Evolutionary conservation across 331 rosid genomes (phyloP).

Genomic region (Pyrus hybrid): DNA sequence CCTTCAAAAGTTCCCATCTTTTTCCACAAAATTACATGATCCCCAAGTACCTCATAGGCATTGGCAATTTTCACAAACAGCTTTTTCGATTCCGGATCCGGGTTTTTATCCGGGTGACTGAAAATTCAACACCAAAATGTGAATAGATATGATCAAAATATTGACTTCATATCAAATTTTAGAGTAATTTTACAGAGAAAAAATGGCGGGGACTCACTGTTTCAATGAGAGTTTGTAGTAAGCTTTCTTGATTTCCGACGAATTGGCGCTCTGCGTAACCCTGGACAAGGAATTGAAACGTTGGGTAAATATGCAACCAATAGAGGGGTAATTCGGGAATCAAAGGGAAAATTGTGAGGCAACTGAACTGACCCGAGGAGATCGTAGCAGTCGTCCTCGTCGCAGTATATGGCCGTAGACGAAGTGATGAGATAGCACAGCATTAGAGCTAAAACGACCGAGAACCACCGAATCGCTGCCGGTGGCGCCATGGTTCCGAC

Average conservation of each 20-base stretch:
- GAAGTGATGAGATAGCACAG: constrained; percentile 40
- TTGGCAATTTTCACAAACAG: constrained; percentile 84
- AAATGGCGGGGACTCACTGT: constrained; percentile 30
- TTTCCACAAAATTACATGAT: neutral
- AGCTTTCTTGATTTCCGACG: constrained; percentile 88
- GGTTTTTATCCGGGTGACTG: constrained; percentile 96
- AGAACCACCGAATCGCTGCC: constrained; percentile 56
- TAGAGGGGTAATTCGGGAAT: constrained; percentile 6
- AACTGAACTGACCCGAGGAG: constrained; percentile 64
- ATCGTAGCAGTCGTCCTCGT: constrained; percentile 98
- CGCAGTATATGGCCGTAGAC: constrained; percentile 85
- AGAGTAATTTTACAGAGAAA: neutral
- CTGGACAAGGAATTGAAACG: constrained; percentile 14
- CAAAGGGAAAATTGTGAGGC: neutral
- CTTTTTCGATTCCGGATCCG: constrained; percentile 91
- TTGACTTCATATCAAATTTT: neutral
- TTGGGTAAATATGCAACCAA: neutral
- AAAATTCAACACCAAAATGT: constrained; percentile 2
- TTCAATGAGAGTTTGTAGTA: constrained; percentile 87
- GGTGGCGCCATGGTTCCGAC: constrained; percentile 46
- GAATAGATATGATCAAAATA: constrained; percentile 1
- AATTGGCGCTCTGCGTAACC: constrained; percentile 72
- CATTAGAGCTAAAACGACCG: constrained; percentile 16
- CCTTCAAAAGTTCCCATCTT: neutral
- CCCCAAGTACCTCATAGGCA: constrained; percentile 78